Percentiles rank a stretch among this genome's conserved stretches.
Evolutionary conservation across 2,329 filamentous ascomycete genomes (phyloP).

Genomic region (Ceratocystis huliohia): DNA sequence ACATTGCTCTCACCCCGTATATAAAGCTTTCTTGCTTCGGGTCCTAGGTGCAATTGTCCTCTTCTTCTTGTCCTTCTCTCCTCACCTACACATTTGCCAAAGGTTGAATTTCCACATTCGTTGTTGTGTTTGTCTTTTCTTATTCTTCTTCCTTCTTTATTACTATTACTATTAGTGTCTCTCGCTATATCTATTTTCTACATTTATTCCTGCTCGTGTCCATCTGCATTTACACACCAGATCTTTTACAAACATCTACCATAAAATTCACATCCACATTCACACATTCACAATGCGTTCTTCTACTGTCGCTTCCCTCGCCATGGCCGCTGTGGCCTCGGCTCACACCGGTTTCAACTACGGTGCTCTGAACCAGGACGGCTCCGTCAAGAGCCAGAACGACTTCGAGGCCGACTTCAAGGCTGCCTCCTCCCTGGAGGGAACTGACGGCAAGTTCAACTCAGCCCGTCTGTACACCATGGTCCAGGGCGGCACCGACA

Average conservation of each 20-base stretch:
- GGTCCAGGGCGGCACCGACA: constrained; percentile 44
- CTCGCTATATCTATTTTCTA: constrained; percentile 12
- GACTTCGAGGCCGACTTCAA: constrained; percentile 63
- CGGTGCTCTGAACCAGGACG: constrained; percentile 48
- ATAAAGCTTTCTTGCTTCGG: constrained; percentile 8
- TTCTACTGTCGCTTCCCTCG: constrained; percentile 14
- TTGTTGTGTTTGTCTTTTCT: constrained; percentile 10
- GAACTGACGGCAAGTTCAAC: constrained; percentile 50
- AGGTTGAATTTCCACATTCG: constrained; percentile 10
- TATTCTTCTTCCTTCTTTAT: constrained; percentile 7
- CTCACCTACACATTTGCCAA: constrained; percentile 5
- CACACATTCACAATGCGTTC: constrained; percentile 20
- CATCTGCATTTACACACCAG: not conserved
- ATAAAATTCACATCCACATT: not conserved
- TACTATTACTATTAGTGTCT: constrained; percentile 8
- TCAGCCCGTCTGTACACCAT: constrained; percentile 65
- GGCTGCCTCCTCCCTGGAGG: constrained; percentile 48
- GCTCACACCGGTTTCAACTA: constrained; percentile 60
- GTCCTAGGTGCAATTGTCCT: not conserved
- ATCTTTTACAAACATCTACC: constrained; percentile 13
- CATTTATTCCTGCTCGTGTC: not conserved
- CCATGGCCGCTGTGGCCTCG: constrained; percentile 24
- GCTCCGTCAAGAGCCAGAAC: constrained; percentile 44
- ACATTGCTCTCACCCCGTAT: not conserved
- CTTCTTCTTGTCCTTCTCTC: not conserved